A percentile compares a stretch with the other conserved stretches of the same genome.
Evolutionary conservation across 2,329 filamentous ascomycete species (phyloP).

Genomic region (Sporothrix globosa): DNA sequence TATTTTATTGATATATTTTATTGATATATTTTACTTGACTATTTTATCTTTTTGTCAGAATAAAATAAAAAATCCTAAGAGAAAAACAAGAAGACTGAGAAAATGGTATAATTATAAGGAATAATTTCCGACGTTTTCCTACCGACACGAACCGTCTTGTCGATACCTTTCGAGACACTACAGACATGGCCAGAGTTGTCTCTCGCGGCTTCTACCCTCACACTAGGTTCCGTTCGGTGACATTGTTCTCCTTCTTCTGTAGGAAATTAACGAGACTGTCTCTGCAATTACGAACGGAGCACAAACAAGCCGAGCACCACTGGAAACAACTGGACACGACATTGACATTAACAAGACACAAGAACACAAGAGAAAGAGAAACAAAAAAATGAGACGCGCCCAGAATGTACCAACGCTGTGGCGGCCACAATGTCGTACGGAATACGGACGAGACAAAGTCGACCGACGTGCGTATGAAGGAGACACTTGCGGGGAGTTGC

Average conservation of each 20-base stretch:
- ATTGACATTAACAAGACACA: not conserved
- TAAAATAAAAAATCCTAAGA: not conserved
- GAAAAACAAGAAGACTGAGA: no score
- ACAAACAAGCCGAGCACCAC: not conserved
- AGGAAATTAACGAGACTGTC: not conserved
- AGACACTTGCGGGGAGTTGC: not conserved
- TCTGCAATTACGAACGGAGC: not conserved
- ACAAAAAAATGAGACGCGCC: not conserved
- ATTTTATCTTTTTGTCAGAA: not conserved
- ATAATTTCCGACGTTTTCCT: no score
- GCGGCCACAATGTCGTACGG: not conserved
- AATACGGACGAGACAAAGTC: not conserved
- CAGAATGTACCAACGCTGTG: not conserved
- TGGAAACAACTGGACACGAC: not conserved
- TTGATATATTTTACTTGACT: no score
- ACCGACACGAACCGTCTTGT: no score
- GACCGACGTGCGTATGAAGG: slow-evolving; percentile 21
- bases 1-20: no score
- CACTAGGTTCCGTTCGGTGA: no score
- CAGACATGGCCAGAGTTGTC: no score
- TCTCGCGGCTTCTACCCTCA: no score
- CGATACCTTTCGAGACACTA: no score
- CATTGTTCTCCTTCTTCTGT: not conserved
- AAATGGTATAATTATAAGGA: no score
- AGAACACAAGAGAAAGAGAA: not conserved